Percentiles rank a stretch among this genome's conserved stretches.
Conservation (phyloP, 2,329 filamentous ascomycete species). For the Purpureocillium lavendulum region DNA sequence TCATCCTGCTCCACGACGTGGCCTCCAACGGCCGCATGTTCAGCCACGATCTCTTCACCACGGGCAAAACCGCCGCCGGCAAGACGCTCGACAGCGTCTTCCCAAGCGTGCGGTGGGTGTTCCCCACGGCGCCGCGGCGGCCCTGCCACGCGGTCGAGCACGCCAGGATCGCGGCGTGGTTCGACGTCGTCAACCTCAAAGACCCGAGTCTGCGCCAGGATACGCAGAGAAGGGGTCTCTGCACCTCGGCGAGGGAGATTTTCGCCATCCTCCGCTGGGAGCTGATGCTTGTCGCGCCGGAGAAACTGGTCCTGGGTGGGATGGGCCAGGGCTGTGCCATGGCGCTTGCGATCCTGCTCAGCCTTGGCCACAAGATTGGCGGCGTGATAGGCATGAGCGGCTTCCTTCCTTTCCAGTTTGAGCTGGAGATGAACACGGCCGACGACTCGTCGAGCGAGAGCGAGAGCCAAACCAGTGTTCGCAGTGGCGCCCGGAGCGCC, state of each 20-base stretch:
- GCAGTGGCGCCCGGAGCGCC: slow-evolving; percentile 15
- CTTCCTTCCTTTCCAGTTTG: slow-evolving; percentile 30
- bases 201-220: slow-evolving; percentile 31
- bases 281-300: slow-evolving; percentile 13
- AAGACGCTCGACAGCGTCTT: slow-evolving; percentile 21
- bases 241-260: slow-evolving; percentile 28
- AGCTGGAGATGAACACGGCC: slow-evolving; percentile 19
- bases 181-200: slow-evolving; percentile 33
- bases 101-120: slow-evolving; percentile 36
- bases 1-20: slow-evolving; percentile 22
- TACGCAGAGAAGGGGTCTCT: slow-evolving; percentile 34
- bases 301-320: slow-evolving; percentile 39
- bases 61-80: slow-evolving; percentile 11
- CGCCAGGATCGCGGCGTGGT: slow-evolving; percentile 40
- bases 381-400: slow-evolving; percentile 40
- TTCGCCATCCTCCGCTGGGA: slow-evolving; percentile 25
- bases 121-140: slow-evolving; percentile 37
- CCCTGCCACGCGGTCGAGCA: slow-evolving; percentile 34
- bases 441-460: slow-evolving; percentile 1
- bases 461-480: slow-evolving; percentile 2
- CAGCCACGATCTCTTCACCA: slow-evolving; percentile 21
- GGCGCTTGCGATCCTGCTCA: slow-evolving; percentile 31
- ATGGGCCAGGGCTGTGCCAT: slow-evolving; percentile 46
- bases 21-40: slow-evolving; percentile 24
- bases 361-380: slow-evolving; percentile 25